phyloP scores from a whole-genome alignment of 208 protist species.

The Novymonas esmeraldas region DNA sequence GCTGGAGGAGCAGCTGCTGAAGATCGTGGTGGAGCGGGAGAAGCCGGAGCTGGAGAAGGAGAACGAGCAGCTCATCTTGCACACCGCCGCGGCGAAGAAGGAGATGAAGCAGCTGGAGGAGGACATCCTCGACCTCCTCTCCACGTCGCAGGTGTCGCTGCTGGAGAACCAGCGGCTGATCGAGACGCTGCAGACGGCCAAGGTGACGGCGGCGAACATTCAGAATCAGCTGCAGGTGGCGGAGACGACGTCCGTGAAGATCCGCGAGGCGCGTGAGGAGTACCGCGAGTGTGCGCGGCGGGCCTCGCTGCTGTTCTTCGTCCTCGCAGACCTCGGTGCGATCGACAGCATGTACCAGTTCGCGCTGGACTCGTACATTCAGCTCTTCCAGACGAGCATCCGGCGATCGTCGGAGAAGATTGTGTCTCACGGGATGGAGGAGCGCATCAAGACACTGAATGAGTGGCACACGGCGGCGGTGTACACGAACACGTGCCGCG shows the following conservation, averaged over 20 bases:
- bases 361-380: slow-evolving; percentile 97
- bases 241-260: slow-evolving; percentile 96
- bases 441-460: slow-evolving; percentile 96
- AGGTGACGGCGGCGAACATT: slow-evolving; percentile 96
- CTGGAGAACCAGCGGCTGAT: slow-evolving; percentile 98
- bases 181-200: slow-evolving; percentile 97
- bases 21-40: slow-evolving; percentile 97
- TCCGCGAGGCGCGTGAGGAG: slow-evolving; percentile 95
- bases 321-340: slow-evolving; percentile 95
- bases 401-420: slow-evolving; percentile 93
- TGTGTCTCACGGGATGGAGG: slow-evolving; percentile 75
- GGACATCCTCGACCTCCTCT: slow-evolving; percentile 96
- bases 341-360: slow-evolving; percentile 99
- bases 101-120: slow-evolving; percentile 98
- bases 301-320: slow-evolving; percentile 98
- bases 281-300: slow-evolving; percentile 96
- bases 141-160: slow-evolving; percentile 92
- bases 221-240: slow-evolving; percentile 91
- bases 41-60: slow-evolving; percentile 97
- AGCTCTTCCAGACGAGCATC: slow-evolving; percentile 97
- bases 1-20: slow-evolving; percentile 98
- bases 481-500: slow-evolving; percentile 98
- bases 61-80: slow-evolving; percentile 96
- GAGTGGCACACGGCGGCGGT: slow-evolving; percentile 97
- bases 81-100: slow-evolving; percentile 94